These are phyloP conservation scores for Echium plantagineum DNA, from an alignment of 257 asterid species.

Conservation along the genomic window DNA sequence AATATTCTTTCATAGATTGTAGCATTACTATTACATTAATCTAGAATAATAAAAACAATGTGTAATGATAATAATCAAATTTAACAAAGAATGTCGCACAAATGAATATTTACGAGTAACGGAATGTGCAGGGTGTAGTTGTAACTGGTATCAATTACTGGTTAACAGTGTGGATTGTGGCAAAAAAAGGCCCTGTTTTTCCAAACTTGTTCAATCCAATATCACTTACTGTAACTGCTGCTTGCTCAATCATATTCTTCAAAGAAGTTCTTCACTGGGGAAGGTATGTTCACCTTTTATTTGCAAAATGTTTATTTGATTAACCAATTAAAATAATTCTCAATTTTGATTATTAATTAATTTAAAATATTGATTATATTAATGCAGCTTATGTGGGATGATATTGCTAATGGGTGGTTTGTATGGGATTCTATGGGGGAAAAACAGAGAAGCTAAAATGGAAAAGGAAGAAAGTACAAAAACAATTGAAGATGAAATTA, in stretches of 20 bases:
- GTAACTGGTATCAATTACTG: constrained; percentile 35
- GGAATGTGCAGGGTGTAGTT: constrained; percentile 32
- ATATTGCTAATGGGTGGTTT: constrained; percentile 27
- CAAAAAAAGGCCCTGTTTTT: constrained; percentile 53
- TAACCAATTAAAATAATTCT: too few species aligned
- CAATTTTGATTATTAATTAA: background rate
- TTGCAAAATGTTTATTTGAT: too few species aligned
- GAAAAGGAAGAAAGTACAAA: background rate
- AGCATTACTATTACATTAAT: too few species aligned
- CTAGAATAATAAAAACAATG: too few species aligned
- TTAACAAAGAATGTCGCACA: too few species aligned
- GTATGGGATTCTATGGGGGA: constrained; percentile 33
- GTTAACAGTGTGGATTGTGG: constrained; percentile 43
- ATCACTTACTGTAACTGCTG: constrained; percentile 35
- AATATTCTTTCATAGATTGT: too few species aligned
- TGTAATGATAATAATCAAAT: too few species aligned
- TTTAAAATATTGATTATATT: background rate
- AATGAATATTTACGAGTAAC: background rate
- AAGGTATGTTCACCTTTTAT: constrained; percentile 20
- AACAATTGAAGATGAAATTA: background rate
- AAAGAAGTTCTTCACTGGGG: constrained; percentile 50
- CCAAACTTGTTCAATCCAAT: constrained; percentile 37
- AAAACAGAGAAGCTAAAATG: constrained; percentile 15
- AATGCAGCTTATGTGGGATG: constrained; percentile 26
- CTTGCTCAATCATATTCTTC: constrained; percentile 36